Evolutionary conservation across 2,329 filamentous ascomycete genomes (phyloP).

Genomic region (Beauveria asiatica): DNA sequence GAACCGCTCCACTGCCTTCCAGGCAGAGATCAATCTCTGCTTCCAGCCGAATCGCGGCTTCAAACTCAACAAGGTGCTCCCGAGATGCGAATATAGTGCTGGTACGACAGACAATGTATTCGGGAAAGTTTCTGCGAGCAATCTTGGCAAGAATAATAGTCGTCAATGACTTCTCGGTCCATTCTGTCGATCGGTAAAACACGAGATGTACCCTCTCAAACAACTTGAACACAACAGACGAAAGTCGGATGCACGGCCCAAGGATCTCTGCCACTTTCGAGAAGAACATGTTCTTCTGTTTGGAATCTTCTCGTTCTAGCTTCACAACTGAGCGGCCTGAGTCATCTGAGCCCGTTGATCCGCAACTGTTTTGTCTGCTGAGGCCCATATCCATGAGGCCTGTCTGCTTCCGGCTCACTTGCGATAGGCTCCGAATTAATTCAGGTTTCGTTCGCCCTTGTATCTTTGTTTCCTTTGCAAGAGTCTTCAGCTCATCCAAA

Average conservation of each 20-base stretch:
- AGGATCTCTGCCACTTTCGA: conserved; percentile 68
- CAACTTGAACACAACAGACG: conserved; percentile 61
- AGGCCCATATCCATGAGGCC: conserved; percentile 64
- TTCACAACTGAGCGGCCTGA: conserved; percentile 26
- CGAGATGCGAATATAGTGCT: conserved; percentile 81
- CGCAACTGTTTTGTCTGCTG: conserved; percentile 53
- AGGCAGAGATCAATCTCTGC: conserved; percentile 73
- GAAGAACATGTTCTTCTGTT: conserved; percentile 66
- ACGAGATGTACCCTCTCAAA: conserved; percentile 94
- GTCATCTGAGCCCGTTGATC: conserved; percentile 39
- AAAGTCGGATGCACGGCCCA: conserved; percentile 78
- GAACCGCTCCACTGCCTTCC: conserved; percentile 66
- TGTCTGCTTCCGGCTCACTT: conserved; percentile 63
- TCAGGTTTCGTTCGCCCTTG: conserved; percentile 84
- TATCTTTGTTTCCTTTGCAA: conserved; percentile 81
- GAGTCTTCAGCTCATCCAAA: conserved; percentile 76
- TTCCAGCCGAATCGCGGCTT: conserved; percentile 75
- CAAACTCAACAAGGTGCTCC: conserved; percentile 72
- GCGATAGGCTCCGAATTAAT: conserved; percentile 63
- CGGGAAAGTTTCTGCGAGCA: conserved; percentile 75
- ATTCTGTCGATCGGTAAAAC: conserved; percentile 91
- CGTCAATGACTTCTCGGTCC: conserved; percentile 94
- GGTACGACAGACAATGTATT: conserved; percentile 84
- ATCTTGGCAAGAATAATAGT: conserved; percentile 92
- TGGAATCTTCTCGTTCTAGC: conserved; percentile 33